These are phyloP conservation scores for Willaertia magna DNA, from an alignment of 208 protist species.

Conservation along the genomic window DNA sequence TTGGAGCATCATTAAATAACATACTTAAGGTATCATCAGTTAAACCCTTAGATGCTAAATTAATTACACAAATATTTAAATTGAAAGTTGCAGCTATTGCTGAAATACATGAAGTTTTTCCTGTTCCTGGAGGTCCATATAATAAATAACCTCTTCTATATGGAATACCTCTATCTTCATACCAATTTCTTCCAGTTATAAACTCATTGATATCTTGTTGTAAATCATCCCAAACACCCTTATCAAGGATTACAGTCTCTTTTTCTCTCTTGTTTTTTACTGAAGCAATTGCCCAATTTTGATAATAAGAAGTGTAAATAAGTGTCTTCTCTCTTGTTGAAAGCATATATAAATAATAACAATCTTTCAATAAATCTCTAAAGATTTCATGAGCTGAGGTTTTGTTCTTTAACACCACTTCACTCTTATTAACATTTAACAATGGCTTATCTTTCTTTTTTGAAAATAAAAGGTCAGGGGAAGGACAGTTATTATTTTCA, in stretches of 20 bases:
- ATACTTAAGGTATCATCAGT: constrained; percentile 64
- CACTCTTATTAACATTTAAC: too few species aligned
- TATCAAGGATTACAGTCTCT: not conserved
- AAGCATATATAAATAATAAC: not conserved
- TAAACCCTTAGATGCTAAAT: constrained; percentile 58
- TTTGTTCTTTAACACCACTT: too few species aligned
- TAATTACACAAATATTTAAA: constrained; percentile 77
- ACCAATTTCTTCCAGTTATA: not conserved
- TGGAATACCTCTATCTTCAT: not conserved
- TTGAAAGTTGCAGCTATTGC: constrained; percentile 72
- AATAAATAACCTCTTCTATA: constrained; percentile 29
- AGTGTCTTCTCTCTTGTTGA: not conserved
- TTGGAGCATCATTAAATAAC: constrained; percentile 58
- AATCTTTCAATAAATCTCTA: not conserved
- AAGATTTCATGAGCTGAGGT: not conserved
- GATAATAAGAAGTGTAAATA: not conserved
- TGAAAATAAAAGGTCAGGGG: not conserved
- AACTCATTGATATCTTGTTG: not conserved
- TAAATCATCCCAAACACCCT: not conserved
- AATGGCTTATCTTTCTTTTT: not conserved
- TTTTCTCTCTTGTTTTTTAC: not conserved
- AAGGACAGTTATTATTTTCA: not conserved
- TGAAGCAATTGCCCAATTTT: not conserved
- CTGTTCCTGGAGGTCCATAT: constrained; percentile 16
- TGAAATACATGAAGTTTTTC: constrained; percentile 46